Base-by-base conservation (phyloP, 1,139 yeast species). In the Pichia sp. region DNA sequence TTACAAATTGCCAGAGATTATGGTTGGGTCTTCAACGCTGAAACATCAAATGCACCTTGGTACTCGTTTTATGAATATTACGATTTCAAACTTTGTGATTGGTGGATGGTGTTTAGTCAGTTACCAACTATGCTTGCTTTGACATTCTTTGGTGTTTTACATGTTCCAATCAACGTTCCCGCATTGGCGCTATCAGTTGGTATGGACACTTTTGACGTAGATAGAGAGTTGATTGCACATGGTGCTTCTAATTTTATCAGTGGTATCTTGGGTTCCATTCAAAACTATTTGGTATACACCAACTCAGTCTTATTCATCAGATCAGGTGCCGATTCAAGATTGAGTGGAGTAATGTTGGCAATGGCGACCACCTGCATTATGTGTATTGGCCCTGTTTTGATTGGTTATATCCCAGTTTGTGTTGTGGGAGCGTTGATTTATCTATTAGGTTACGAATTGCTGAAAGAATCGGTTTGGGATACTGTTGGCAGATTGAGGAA, bases 91-190 rank as follows among this genome's bases (percentile, higher is more conserved):
- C 63, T 75, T 41, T 94, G 88, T 16, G 79, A 86, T 60, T 85
- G 95, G 90, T 59, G 69, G 54, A 73, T 83, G 33, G 72, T 92
- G 35, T 46, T 79, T 2, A 69, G 74, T 47, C 87, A 90, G 55
- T 51, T 88, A 16, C 98, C 98, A 6, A 84, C 95, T 4, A 92
- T 92, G 97, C 68, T 92, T 50, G 98, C 98, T 0, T 68, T 92
- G 52, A 90, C 98, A 0, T 92, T 92, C 61, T 92, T 92, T 58
- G 98, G 98, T 4, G 84, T 92, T 39, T 67, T 92, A 44, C 98
- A 92, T 60, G 98, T 92, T 10, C 98, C 98, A 4, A 92, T 92
- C 52, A 92, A 92, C 60, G 97, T 92, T 6, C 98, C 98, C 3
- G 97, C 98, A 0, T 70, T 92, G 46, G 97, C 97, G 0, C 94